These are phyloP conservation scores for Prunus salicina DNA, from an alignment of 306 rosid species.

Conservation along the genomic window DNA sequence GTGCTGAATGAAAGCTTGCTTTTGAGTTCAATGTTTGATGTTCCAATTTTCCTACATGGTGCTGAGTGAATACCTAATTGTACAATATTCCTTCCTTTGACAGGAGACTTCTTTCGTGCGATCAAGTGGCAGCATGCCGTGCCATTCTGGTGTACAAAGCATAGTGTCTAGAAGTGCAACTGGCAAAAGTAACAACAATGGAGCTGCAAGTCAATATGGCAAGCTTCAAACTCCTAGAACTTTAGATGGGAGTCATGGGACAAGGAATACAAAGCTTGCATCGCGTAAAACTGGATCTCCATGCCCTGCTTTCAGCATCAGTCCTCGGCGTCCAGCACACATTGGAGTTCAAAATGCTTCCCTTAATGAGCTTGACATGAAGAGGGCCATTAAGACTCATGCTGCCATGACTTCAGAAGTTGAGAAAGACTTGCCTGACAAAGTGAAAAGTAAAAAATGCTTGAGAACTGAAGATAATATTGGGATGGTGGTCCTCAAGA, in stretches of 20 bases:
- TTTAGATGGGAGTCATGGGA: background rate
- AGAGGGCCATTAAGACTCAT: background rate
- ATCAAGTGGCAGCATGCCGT: background rate
- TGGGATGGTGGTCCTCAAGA: background rate
- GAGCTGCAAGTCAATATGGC: background rate
- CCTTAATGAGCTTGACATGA: background rate
- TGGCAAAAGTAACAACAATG: background rate
- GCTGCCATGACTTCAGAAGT: background rate
- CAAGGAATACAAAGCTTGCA: background rate
- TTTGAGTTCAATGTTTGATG: background rate
- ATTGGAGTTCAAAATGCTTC: conserved; percentile 5
- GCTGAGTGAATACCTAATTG: background rate
- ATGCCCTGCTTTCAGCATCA: conserved; percentile 5
- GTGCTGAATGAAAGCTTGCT: background rate
- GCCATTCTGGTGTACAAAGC: conserved; percentile 12
- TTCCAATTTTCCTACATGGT: background rate
- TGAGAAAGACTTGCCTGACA: background rate
- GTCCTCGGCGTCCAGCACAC: background rate
- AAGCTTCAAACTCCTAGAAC: conserved; percentile 22
- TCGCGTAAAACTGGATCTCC: background rate
- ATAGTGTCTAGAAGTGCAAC: background rate
- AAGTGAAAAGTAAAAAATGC: background rate
- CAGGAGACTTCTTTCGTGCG: conserved; percentile 35
- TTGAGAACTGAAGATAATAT: background rate
- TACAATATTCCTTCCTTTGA: background rate